Evolutionary conservation across 805 yeast species (phyloP), one percentile per base, ranked within the genome.

Genomic region (Yamadazyma paraphyllophila): DNA sequence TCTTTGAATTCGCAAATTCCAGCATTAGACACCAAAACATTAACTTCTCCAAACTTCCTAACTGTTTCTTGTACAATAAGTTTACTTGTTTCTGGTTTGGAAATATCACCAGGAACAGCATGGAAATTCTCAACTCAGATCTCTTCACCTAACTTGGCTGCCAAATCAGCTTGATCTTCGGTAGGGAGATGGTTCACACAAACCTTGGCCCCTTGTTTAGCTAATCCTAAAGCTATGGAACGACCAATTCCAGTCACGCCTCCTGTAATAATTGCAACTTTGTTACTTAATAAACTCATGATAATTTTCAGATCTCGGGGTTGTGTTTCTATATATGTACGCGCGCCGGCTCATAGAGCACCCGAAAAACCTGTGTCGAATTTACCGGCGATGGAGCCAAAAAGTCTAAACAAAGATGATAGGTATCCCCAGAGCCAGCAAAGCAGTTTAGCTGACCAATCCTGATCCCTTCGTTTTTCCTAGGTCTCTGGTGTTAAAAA

Each of bases 211-310:
- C 78, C 77, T 38, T 70, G 67, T 29, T 59, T 48, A 39, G 73
- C 67, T 59, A 71, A 55, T 14, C 68, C 76, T 10, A 65, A 35
- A 9, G 77, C 78, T 40, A 73, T 67, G 31, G 69, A 74, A 25
- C 69, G 56, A 5, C 78, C 79, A 30, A 74, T 73, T 6, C 79
- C 78, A 9, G 75, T 68, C 38, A 71, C 68, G 35, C 72, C 78
- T 5, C 79, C 78, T 0, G 78, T 74, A 34, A 74, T 60, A 12
- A 66, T 66, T 2, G 67, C 73, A 7, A 63, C 63, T 51, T 71
- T 69, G 4, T 67, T 67, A 39, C 58, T 42, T 12, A 67, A 63
- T 39, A 58, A 44, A 9, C 24, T 13, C 51, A 41, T 32, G 20
- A 17, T 17, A 9, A 16, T 20, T 30, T 12, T 7, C 13, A 29